Base-by-base conservation (phyloP, 2,329 filamentous ascomycete species). In the Ophiostoma angusticollis region DNA sequence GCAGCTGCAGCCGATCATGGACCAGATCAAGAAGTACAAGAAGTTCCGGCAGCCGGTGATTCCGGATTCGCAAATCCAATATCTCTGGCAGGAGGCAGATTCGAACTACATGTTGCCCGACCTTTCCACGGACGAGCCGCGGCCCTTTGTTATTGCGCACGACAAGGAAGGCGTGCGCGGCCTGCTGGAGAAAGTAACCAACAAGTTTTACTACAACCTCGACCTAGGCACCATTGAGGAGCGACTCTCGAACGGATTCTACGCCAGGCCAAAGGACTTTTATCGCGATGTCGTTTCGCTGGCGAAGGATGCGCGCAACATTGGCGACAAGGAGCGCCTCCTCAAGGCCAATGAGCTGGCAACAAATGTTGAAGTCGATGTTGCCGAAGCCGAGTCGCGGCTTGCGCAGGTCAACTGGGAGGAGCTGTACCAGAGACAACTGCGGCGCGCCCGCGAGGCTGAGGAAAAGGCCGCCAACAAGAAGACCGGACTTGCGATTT, bases 221-320 rank as follows among this genome's bases (percentile, higher is more conserved):
- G 87, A 96, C 54, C 83, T 89, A 9, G 80, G 80, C 4, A 89
- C 82, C 1, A 95, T 98, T 38, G 91, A 98, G 62, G 86, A 94
- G 56, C 79, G 91, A n/a, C 67, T 98, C 24, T 93, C 86, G 5
- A 96, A 98, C 56, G 91, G 91, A 5, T 98, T 85, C 60, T 98
- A 98, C 59, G 84, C 86, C 50, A 77, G 87, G 9, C 84, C 87
- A 0, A 80, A 80, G 50, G 89, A 95, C 55, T 98, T 95, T 54
- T 61, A 93, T 36, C 78, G 78, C 29, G 91, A 98, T 55, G 84
- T 96, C 51, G 84, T 80, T 55, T 74, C 79, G 25, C 64, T 98
- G 5, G 80, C 80, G 17, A 89, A 84, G 55, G 91, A 98, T 60
- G 79, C 87, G 9, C 83, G 78, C 54, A 78, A 77, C 9, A 72